These are phyloP conservation scores for Musa acuminata DNA, from an alignment of 176 grass and related monocot species.

Conservation along the genomic window DNA sequence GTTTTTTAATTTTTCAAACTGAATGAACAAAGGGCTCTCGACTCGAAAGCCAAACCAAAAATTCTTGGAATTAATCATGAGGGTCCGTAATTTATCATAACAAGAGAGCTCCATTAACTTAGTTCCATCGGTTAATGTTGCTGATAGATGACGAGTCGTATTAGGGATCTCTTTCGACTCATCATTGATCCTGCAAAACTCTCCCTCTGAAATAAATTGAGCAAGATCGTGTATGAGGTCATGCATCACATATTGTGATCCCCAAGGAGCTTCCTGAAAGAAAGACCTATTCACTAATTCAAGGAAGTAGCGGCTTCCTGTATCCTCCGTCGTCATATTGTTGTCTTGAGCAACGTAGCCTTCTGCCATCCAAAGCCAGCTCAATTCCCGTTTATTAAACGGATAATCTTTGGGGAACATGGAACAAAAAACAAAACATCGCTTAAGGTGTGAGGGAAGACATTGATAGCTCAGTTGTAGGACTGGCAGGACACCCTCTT, in stretches of 20 bases:
- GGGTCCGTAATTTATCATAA: too few relatives aligned
- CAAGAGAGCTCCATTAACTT: too few relatives aligned
- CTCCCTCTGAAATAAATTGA: too few relatives aligned
- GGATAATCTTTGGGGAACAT: slow-evolving; percentile 19
- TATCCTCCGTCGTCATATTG: slow-evolving; percentile 10
- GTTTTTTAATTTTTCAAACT: too few relatives aligned
- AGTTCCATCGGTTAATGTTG: too few relatives aligned
- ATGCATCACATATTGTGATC: slow-evolving; percentile 15
- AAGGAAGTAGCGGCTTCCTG: slow-evolving; percentile 13
- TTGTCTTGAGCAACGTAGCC: slow-evolving; percentile 16
- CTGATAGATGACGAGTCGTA: too few relatives aligned
- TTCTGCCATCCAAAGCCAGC: slow-evolving; percentile 19
- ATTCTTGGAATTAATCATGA: too few relatives aligned
- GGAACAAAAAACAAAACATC: slow-evolving; percentile 17
- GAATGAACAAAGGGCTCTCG: too few relatives aligned
- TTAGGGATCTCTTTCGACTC: too few relatives aligned
- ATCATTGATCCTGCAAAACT: too few relatives aligned
- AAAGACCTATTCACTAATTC: slow-evolving; percentile 22
- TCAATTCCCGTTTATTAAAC: slow-evolving; percentile 19
- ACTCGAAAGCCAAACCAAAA: too few relatives aligned
- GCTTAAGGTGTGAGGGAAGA: slow-evolving; percentile 8
- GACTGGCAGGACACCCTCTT: slow-evolving; percentile 6
- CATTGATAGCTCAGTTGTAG: slow-evolving; percentile 22
- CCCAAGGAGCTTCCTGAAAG: neutral
- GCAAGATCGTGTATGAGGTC: slow-evolving; percentile 17